These are phyloP conservation scores for Xylaria bambusicola DNA, from an alignment of 495 filamentous ascomycete species.

Conservation along the genomic window DNA sequence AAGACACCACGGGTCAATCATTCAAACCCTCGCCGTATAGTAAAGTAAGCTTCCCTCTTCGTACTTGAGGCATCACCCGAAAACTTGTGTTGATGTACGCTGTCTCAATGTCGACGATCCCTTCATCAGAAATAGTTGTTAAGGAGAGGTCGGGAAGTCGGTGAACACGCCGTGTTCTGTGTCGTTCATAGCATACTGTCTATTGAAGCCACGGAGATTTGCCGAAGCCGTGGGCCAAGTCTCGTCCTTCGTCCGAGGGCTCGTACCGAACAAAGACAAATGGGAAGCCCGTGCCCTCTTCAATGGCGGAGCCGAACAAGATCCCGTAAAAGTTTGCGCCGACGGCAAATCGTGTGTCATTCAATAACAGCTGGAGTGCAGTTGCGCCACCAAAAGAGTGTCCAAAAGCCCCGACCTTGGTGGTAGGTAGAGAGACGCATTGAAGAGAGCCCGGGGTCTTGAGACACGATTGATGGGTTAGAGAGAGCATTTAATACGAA, in stretches of 20 bases:
- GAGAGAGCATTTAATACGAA: conserved; percentile 40
- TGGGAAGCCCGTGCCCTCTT: not conserved
- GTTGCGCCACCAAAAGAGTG: conserved; percentile 56
- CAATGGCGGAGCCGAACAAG: conserved; percentile 26
- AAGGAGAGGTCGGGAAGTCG: not conserved
- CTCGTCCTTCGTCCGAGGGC: not conserved
- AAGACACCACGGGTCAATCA: not conserved
- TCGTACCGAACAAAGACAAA: not conserved
- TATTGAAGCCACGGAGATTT: not conserved
- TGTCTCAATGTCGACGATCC: not conserved
- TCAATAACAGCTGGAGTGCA: conserved; percentile 38
- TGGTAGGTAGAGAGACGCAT: conserved; percentile 20
- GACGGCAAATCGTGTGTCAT: conserved; percentile 42
- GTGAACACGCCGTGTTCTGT: not conserved
- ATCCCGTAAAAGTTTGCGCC: conserved; percentile 52
- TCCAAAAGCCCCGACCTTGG: conserved; percentile 44
- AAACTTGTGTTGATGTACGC: not conserved
- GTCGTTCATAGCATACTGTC: not conserved
- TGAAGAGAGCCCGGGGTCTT: conserved; percentile 13
- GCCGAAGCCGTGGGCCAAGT: not conserved
- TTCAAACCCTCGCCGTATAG: not conserved
- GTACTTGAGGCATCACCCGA: not conserved
- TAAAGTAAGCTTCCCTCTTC: not conserved
- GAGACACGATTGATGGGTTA: conserved; percentile 15
- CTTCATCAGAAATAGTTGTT: not conserved